These are phyloP conservation scores for Jackrogersella multiformis DNA, from an alignment of 495 filamentous ascomycete species.

Conservation along the genomic window DNA sequence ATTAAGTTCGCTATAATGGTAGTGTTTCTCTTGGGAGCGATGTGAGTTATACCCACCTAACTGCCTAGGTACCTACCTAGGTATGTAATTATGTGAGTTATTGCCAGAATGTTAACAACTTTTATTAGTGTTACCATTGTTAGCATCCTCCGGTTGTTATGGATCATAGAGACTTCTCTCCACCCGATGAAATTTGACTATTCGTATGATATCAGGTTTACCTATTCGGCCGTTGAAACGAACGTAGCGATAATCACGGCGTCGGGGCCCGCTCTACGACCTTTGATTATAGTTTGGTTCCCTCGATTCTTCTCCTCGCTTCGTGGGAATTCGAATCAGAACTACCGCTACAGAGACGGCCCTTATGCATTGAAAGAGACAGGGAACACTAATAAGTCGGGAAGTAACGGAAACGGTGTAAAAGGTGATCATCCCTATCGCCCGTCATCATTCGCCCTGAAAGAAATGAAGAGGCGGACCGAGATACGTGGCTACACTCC, in stretches of 20 bases:
- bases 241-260: conserved; percentile 65
- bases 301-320: conserved; percentile 46
- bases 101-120: background rate
- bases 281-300: conserved; percentile 56
- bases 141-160: conserved; percentile 53
- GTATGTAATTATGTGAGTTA: background rate
- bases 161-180: conserved; percentile 39
- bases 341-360: conserved; percentile 31
- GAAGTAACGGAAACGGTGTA: conserved; percentile 7
- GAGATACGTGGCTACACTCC: conserved; percentile 52
- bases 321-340: conserved; percentile 29
- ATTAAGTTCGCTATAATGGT: conserved; percentile 60
- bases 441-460: conserved; percentile 43
- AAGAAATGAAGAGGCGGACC: conserved; percentile 42
- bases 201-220: conserved; percentile 57
- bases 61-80: too few relatives aligned
- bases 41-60: conserved; percentile 49
- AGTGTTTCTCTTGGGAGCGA: conserved; percentile 61
- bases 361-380: conserved; percentile 25
- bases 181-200: conserved; percentile 40
- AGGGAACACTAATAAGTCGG: conserved; percentile 36
- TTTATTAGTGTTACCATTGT: conserved; percentile 62
- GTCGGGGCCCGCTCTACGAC: conserved; percentile 55
- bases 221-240: conserved; percentile 62
- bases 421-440: conserved; percentile 27